Conservation (phyloP, 257 asterid species). For the Solanum chaucha region DNA sequence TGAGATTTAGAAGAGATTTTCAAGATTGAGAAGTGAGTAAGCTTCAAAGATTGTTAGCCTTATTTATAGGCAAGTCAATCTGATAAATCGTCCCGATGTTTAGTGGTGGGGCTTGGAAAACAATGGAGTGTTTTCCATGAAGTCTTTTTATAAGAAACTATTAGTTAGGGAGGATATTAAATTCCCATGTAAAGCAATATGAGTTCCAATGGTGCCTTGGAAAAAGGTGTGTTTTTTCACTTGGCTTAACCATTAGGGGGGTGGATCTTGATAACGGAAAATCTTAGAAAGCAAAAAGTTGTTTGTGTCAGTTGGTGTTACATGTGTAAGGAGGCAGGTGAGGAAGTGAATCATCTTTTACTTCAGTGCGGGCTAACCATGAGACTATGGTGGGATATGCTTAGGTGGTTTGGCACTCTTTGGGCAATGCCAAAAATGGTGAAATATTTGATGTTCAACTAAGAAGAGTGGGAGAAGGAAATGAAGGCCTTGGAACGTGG, state of each 20-base stretch:
- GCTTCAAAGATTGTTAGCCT: background rate
- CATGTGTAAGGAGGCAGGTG: background rate
- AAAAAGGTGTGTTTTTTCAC: background rate
- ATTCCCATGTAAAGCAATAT: background rate
- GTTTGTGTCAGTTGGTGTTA: background rate
- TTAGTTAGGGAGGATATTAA: background rate
- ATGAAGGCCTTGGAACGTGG: background rate
- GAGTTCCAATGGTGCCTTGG: background rate
- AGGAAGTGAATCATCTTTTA: background rate
- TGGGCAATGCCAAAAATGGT: background rate
- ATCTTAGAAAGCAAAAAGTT: background rate
- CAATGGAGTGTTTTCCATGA: background rate
- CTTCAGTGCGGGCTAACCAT: background rate
- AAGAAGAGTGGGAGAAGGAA: background rate
- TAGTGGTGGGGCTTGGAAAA: background rate
- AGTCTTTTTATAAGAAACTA: background rate
- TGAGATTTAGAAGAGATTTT: background rate
- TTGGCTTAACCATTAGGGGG: background rate
- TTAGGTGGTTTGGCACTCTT: background rate
- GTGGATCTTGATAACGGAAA: background rate
- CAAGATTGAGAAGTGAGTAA: background rate
- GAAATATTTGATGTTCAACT: background rate
- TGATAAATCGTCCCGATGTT: background rate
- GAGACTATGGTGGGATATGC: background rate
- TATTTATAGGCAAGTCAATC: background rate